Base-by-base conservation (phyloP, 306 rosid species). In the Lablab purpureus region DNA sequence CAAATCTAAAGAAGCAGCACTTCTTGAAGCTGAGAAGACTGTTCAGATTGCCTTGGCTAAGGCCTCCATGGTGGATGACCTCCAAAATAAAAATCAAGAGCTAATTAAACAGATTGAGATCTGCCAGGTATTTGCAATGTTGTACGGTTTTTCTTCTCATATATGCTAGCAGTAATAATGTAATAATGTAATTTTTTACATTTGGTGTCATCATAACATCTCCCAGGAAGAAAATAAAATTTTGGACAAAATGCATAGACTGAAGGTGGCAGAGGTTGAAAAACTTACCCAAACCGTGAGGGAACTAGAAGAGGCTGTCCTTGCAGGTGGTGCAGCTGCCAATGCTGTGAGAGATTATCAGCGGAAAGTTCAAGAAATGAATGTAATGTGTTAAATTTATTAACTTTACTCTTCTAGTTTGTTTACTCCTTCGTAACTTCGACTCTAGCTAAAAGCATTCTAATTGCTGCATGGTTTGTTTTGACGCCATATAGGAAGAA, bases 251-350 rank as follows among this genome's bases (percentile, higher is more conserved):
- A 91, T 96, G 99, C 98, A 93, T 80, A 88, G 99, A 82, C 92
- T 89, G 77, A 96, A 96, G 86, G 99, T 96, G 70, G 99, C 99
- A 28, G 99, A 96, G 85, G 99, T 96, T 89, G 99, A 96, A 87
- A 96, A 96, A 81, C 93, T 93, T 81, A 96, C 98, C 4, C 99
- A 96, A 82, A 96, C 99, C 77, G 99, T 96, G 63, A 88, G 99
- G 69, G 99, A 96, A 88, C 87, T 96, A 78, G 99, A 96, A 87
- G 99, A 96, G 93, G 98, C 99, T 74, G 98, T 96, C 84, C 99
- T 96, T 88, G 97, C 98, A 46, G 98, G 99, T 23, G 99, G 99
- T 58, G 98, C 99, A 27, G 99, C 99, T n/a, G 99, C 99, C 23
- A 96, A 96, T 88, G 99, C 96, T 76, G 99, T 96, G 89, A 91